Base-by-base conservation (phyloP, 768 basidiomycete species). In the Leccinellum luteum region DNA sequence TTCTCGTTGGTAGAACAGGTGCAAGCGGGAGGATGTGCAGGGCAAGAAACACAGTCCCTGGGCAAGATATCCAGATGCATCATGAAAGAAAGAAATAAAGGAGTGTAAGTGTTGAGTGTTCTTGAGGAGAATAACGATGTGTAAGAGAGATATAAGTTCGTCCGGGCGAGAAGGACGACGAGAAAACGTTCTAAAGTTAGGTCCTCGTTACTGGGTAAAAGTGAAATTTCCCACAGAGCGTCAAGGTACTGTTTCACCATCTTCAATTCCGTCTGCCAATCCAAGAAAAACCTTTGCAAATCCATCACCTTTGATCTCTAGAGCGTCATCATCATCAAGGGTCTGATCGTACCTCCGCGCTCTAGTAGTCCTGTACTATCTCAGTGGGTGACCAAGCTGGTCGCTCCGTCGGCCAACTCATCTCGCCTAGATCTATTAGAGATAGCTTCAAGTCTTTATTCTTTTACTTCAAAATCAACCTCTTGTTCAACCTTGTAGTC, bases 1-100 rank as follows among this genome's bases (percentile, higher is more conserved):
- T 75, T 74, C 72, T 90, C 73, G 68, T 77, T 74, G 9, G 79
- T 59, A 38, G 71, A 63, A 63, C 89, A 91, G 56, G 75, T 76
- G 73, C 88, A 90, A 32, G 75, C 57, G 1, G 71, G 76, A 0
- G 77, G 73, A 44, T 79, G 77, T 19, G 75, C 63, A 15, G 79
- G 75, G 66, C 87, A 89, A 43, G 71, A 53, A 35, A 84, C 75
- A 64, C 85, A 87, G 62, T 78, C 74, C 57, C 80, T 74, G 45
- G 73, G 67, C 15, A 74, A 64, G 43, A 81, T 75, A 61, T 69
- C 69, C 48, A 74, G 12, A 54, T 55, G 69, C 75, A 67, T 43
- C 41, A 19, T 79, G 69, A 63, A 32, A 49, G 52, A 59, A 48
- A 55, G 2, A 52, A 66, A 61, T 65, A 59, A 65, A 75, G 69